These are phyloP conservation scores for Termitomyces sp. DNA, from an alignment of 1,284 basidiomycete species.

Conservation along the genomic window DNA sequence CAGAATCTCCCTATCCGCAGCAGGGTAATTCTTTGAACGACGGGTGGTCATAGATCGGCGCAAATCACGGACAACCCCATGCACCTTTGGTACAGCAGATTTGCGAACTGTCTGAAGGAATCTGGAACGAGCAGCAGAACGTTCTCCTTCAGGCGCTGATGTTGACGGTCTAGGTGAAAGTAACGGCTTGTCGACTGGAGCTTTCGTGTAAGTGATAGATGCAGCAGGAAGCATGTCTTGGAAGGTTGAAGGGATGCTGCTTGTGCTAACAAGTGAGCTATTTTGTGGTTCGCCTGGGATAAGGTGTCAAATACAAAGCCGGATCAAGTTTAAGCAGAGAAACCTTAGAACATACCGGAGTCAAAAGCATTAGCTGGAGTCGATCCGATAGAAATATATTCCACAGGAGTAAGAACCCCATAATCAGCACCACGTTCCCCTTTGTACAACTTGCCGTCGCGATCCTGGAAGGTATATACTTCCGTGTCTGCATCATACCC, in stretches of 20 bases:
- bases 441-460: slow-evolving; percentile 37
- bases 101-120: slow-evolving; percentile 25
- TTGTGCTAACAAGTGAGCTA: not conserved
- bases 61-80: slow-evolving; percentile 28
- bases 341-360: slow-evolving; percentile 13
- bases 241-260: slow-evolving; percentile 30
- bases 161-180: not conserved
- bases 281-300: slow-evolving; percentile 1
- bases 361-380: slow-evolving; percentile 21
- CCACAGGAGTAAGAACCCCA: slow-evolving; percentile 36
- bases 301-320: not conserved
- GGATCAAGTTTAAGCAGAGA: not conserved
- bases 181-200: slow-evolving; percentile 16
- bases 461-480: slow-evolving; percentile 46
- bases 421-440: slow-evolving; percentile 40
- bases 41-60: slow-evolving; percentile 25
- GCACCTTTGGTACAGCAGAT: slow-evolving; percentile 33
- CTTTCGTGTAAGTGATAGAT: slow-evolving; percentile 35
- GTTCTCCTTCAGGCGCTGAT: not conserved
- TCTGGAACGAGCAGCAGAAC: slow-evolving; percentile 10
- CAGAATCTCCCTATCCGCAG: slow-evolving; percentile 9
- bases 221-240: slow-evolving; percentile 40
- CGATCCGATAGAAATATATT: slow-evolving; percentile 10
- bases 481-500: slow-evolving; percentile 50
- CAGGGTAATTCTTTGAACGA: not conserved